Conservation (phyloP, 495 filamentous ascomycete species). For the Terfezia claveryi region DNA sequence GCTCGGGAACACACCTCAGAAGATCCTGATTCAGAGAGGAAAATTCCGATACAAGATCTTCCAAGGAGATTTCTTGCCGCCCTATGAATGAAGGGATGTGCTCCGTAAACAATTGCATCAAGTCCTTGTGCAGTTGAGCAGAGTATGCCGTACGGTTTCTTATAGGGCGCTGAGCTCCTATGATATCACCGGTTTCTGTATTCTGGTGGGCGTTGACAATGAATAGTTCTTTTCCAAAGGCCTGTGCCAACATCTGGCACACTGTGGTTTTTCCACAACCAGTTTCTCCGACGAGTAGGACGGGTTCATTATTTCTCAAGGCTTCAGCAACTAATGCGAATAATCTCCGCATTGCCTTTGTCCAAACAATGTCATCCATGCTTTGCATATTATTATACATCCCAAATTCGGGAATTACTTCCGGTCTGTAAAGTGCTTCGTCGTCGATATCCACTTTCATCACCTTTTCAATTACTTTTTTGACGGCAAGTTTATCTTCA, state of each 20-base stretch:
- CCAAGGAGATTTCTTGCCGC: not conserved
- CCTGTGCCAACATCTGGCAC: conserved; percentile 73
- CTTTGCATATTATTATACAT: conserved; percentile 24
- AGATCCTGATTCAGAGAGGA: conserved; percentile 18
- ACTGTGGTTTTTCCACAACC: conserved; percentile 95
- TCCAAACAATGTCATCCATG: conserved; percentile 59
- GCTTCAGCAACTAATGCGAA: conserved; percentile 70
- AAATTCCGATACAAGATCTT: not conserved
- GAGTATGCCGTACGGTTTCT: conserved; percentile 57
- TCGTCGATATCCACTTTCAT: conserved; percentile 71
- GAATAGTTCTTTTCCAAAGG: conserved; percentile 47
- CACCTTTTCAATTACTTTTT: conserved; percentile 71
- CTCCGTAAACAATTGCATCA: conserved; percentile 27
- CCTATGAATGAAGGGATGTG: not conserved
- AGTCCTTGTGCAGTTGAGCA: conserved; percentile 38
- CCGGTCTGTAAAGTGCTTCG: conserved; percentile 41
- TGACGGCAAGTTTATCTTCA: conserved; percentile 66
- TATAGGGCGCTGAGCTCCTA: conserved; percentile 82
- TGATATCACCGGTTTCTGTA: conserved; percentile 87
- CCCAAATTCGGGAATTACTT: conserved; percentile 31
- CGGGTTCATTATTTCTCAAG: conserved; percentile 74
- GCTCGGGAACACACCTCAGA: conserved; percentile 25
- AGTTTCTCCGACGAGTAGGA: conserved; percentile 85
- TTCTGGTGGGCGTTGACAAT: conserved; percentile 97
- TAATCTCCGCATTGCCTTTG: conserved; percentile 73